Evolutionary conservation across 148 eudicot genomes (phyloP), one percentile per base, ranked within the genome.

Genomic region (Camellia sinensis): DNA sequence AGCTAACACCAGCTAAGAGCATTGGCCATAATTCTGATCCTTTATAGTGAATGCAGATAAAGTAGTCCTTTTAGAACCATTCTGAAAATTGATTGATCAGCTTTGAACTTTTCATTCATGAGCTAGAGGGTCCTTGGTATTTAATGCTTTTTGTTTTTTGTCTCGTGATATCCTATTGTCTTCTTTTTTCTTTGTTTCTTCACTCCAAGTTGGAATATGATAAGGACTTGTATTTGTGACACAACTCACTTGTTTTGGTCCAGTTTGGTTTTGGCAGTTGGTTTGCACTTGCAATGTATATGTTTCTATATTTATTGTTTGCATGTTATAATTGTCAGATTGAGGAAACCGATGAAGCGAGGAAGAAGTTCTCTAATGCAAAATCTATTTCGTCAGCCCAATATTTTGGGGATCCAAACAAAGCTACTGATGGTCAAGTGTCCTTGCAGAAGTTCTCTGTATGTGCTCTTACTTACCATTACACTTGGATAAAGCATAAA

Each of bases 321-420:
- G 10, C 14, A 69, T 82, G 50, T 29, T 70, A 59, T 53, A 40
- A 37, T 59, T 77, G 44, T 74, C 92, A 93, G 99, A 79, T 90
- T 78, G 92, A 92, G 88, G 99, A 96, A 87, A 90, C 92, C 73
- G 98, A 91, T 73, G 99, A 96, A 80, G 99, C 99, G 19, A 90
- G 99, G 86, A 93, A 92, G 84, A 96, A 96, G 83, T 96, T 96
- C 86, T 87, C 98, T 17, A 93, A 93, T 81, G 99, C 99, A 21
- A 96, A 96, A 86, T 92, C 99, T 9, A 96, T 96, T 79, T 96
- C 99, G 21, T 96, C 99, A 41, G 84, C 97, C 54, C 99, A 96
- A 79, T 96, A 80, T 86, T 96, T 89, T 82, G 99, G 98, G 70
- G 97, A 91, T 81, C 93, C 85, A 82, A 85, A 74, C 80, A 87